Base-by-base conservation (phyloP, 345 rosid species). In the Ricinus communis region DNA sequence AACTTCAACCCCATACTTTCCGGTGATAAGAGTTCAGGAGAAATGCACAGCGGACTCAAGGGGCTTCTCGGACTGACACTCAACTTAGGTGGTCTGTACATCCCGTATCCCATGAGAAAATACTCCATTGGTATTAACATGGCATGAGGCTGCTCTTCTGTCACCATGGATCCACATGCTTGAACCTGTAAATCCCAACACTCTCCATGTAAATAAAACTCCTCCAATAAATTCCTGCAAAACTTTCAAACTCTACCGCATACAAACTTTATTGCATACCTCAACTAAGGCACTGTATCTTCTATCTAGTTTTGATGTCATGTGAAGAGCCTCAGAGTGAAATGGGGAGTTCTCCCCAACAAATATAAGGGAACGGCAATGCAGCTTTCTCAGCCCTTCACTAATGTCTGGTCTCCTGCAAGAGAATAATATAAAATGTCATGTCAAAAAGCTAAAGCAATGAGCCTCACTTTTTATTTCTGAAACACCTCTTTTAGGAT, bases 1-100 rank as follows among this genome's bases (percentile, higher is more conserved):
- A 93, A 79, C 87, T 96, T 93, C 80, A 96, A 80, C 0, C 99
- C 99, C 99, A 96, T 93, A 87, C 94, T 93, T 82, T 96, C 98
- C 0, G 97, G 99, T 7, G 99, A 89, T 18, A 96, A 91, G 68
- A 96, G 98, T 82, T 96, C 97, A 0, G 97, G 94, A 4, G 98
- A 85, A 74, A 96, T 89, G 84, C 91, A 76, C 12, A 82, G 72
- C 0, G 97, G 93, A 72, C 90, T 96, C 83, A 96, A 79, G 2
- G 99, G 94, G 68, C 97, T 90, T 80, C 99, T 87, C 0, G 99
- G 99, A 70, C 99, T 95, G 30, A 83, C 82, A 62, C 92, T 89
- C 53, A 82, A 74, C 58, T 74, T 83, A 1, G 91, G 80, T 43
- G 90, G 96, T 71, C 87, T 86, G 82, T 83, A 92, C 65, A 95